These are phyloP conservation scores for Colletotrichum filicis DNA, from an alignment of 2,329 filamentous ascomycete species.

Conservation along the genomic window DNA sequence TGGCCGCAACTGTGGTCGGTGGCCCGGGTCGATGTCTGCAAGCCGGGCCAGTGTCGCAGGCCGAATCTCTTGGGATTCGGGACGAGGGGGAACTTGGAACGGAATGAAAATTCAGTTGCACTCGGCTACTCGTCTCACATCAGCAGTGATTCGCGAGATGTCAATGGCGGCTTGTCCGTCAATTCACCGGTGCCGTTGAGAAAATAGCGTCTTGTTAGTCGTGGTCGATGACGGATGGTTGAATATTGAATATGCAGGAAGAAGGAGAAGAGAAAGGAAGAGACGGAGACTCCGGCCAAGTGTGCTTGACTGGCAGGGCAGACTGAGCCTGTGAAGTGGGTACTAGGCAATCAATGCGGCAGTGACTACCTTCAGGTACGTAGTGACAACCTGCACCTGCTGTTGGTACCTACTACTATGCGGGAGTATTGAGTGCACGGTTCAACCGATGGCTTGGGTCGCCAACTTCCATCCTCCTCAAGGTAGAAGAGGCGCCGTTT, in stretches of 20 bases:
- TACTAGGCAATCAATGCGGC: not conserved
- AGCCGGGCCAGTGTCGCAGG: not conserved
- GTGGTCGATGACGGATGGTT: not conserved
- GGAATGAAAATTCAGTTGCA: not conserved
- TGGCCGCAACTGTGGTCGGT: not conserved
- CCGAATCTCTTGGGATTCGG: not conserved
- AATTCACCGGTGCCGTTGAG: not conserved
- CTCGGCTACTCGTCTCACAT: not conserved
- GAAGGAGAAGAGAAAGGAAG: not conserved
- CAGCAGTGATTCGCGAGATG: not conserved
- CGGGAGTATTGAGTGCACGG: not conserved
- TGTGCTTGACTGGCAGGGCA: not conserved
- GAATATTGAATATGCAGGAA: slow-evolving; percentile 3
- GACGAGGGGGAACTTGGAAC: not conserved
- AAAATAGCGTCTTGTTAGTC: not conserved
- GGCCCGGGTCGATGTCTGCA: not conserved
- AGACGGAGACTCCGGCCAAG: slow-evolving; percentile 17
- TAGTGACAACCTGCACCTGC: too few relatives aligned
- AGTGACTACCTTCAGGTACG: not conserved
- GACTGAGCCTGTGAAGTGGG: not conserved
- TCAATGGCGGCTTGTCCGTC: not conserved
- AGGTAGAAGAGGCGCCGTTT: not conserved
- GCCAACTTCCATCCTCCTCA: not conserved
- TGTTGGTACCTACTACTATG: not conserved
- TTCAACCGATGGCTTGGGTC: not conserved